Evolutionary conservation across 208 protist genomes (phyloP), one percentile per base, ranked within the genome.

Genomic region (Balamuthia mandrillaris): DNA sequence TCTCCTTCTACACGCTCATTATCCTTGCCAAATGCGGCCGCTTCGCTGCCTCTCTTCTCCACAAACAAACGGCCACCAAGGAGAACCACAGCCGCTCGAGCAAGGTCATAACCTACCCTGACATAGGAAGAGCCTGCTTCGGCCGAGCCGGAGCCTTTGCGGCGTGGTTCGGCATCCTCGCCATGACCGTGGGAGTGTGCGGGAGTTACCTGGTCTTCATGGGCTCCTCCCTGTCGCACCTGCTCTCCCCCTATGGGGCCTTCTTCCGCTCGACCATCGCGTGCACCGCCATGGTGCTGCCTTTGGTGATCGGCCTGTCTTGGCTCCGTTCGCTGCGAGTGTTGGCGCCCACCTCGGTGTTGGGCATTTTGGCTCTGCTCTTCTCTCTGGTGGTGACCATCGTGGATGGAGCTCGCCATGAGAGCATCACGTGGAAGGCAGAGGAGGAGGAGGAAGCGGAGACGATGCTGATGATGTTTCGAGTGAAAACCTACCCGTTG

Each of bases 201-300:
- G 65, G 65, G 21, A 75, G 65, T 44, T 75, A 75, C 33, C 42
- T 75, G 65, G 52, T 75, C 42, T 75, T 75, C 41, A 75, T 75
- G 24, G 65, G 65, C 14, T 75, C 65, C 7, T 75, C 65, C 41
- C 45, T 75, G 2, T 44, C 45, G 7, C 45, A 75, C 14, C 65
- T 75, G 12, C 39, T 75, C 5, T n/a, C n/a, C n/a, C n/a, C n/a
- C n/a, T n/a, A n/a, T n/a, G n/a, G n/a, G n/a, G n/a, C n/a, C n/a
- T n/a, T n/a, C n/a, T n/a, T n/a, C 2, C 1, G 10, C 10, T 21
- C 10, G 29, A 75, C 42, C 21, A 44, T 44, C 2, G 66, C 52
- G 42, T 75, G 66, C n/a, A 75, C 66, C 3, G 24, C 52, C 24
- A 54, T 75, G 18, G 66, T 75, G 0, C 47, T 75, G 16, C 66